Percentiles rank a stretch among this genome's conserved stretches.
phyloP scores from a whole-genome alignment of 2,329 filamentous ascomycete genomes.

The Corniculantispora saksenae region DNA sequence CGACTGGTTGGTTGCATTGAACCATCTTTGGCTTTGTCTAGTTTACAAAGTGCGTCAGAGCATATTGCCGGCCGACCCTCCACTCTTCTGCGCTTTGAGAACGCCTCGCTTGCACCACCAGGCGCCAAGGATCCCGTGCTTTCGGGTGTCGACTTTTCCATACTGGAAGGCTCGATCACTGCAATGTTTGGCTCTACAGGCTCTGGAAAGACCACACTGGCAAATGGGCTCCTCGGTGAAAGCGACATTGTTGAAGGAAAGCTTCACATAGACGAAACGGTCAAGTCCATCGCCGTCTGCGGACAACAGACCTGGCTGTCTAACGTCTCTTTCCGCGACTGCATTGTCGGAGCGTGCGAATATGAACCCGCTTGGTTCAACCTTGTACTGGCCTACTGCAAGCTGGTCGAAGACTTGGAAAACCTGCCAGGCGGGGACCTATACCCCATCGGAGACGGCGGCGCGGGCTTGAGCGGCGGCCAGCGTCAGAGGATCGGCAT shows the following conservation, averaged over 20 bases:
- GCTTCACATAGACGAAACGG: not conserved
- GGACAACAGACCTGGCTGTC: not conserved
- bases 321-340: not conserved
- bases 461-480: not conserved
- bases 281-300: not conserved
- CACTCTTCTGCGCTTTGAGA: not conserved
- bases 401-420: not conserved
- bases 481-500: not conserved
- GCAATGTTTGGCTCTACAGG: not conserved
- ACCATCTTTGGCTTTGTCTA: not conserved
- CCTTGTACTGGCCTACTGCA: not conserved
- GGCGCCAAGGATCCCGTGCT: not conserved
- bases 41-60: not conserved
- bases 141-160: not conserved
- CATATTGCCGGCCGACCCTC: not conserved
- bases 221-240: not conserved
- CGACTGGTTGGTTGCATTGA: not conserved
- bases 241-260: not conserved
- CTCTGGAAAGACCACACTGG: not conserved
- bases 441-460: not conserved
- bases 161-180: not conserved
- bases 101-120: not conserved
- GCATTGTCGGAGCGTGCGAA: not conserved
- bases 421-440: not conserved
- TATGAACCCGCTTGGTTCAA: not conserved